Evolutionary conservation across 2,329 filamentous ascomycete genomes (phyloP).

Genomic region (Fusarium musae): DNA sequence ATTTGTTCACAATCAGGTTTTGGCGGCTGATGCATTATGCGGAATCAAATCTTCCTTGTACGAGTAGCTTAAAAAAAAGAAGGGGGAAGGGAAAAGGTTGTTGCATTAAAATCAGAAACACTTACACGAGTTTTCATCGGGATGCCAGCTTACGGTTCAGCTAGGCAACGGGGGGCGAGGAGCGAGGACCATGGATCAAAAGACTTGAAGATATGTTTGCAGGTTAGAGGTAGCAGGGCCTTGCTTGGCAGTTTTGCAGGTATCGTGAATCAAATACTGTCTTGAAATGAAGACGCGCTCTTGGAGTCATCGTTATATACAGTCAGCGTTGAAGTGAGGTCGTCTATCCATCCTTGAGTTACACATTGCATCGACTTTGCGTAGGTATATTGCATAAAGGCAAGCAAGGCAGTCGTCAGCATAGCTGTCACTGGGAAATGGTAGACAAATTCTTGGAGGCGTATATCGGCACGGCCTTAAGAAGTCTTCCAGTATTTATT

Average conservation of each 20-base stretch:
- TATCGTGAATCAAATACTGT: conserved; percentile 26
- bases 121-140: conserved; percentile 8
- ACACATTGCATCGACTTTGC: not conserved
- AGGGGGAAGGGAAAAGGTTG: not conserved
- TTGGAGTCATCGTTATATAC: not conserved
- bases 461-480: not conserved
- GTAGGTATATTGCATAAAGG: not conserved
- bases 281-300: conserved; percentile 10
- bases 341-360: not conserved
- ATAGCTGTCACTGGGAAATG: not conserved
- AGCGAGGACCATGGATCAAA: not conserved
- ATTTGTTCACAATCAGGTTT: conserved; percentile 12
- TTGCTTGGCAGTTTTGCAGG: conserved; percentile 1
- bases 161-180: not conserved
- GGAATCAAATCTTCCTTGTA: conserved; percentile 14
- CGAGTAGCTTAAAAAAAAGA: conserved; percentile 20
- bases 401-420: not conserved
- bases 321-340: not conserved
- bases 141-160: conserved; percentile 2
- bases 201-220: conserved; percentile 1
- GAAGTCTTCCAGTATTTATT: not conserved
- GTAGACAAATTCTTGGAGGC: not conserved
- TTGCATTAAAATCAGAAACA: conserved; percentile 8
- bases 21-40: conserved; percentile 15
- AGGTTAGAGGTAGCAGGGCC: not conserved